These are phyloP conservation scores for Fusarium multiceps DNA, from an alignment of 2,329 filamentous ascomycete genomes.

Conservation along the genomic window DNA sequence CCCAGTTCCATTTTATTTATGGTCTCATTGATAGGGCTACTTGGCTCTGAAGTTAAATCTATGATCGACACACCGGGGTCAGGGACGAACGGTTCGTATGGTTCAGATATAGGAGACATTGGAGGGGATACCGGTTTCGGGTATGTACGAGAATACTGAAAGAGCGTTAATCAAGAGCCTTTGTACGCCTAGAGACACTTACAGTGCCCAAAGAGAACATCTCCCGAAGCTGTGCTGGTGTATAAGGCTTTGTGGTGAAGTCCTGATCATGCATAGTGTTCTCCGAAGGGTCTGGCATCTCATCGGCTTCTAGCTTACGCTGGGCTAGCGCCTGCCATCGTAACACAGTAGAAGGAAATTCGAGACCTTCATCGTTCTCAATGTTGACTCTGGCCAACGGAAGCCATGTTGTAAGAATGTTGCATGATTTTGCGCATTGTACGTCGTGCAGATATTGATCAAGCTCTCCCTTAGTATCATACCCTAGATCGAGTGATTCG, in stretches of 20 bases:
- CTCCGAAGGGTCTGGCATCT: constrained; percentile 1
- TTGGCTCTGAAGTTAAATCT: constrained; percentile 49
- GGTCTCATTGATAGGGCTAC: constrained; percentile 33
- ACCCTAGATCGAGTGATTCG: constrained; percentile 44
- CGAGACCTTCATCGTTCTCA: constrained; percentile 46
- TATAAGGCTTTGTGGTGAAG: neutral
- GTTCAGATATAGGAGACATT: constrained; percentile 44
- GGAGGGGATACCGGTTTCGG: constrained; percentile 44
- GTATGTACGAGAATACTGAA: constrained; percentile 1
- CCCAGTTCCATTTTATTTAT: constrained; percentile 18
- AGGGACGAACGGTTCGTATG: constrained; percentile 38
- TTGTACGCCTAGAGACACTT: neutral
- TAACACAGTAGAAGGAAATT: constrained; percentile 38
- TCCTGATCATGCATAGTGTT: neutral
- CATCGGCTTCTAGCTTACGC: constrained; percentile 46
- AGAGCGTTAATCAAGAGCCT: neutral
- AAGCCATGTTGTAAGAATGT: constrained; percentile 47
- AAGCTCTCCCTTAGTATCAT: constrained; percentile 37
- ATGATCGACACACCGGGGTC: constrained; percentile 34
- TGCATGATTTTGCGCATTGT: constrained; percentile 26
- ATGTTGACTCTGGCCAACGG: constrained; percentile 42
- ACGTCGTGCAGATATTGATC: constrained; percentile 38
- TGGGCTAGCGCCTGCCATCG: constrained; percentile 42
- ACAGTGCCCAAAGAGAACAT: constrained; percentile 20
- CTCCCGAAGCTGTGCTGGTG: neutral